phyloP scores from a whole-genome alignment of 345 rosid genomes.

The Gynandropsis gynandra region DNA sequence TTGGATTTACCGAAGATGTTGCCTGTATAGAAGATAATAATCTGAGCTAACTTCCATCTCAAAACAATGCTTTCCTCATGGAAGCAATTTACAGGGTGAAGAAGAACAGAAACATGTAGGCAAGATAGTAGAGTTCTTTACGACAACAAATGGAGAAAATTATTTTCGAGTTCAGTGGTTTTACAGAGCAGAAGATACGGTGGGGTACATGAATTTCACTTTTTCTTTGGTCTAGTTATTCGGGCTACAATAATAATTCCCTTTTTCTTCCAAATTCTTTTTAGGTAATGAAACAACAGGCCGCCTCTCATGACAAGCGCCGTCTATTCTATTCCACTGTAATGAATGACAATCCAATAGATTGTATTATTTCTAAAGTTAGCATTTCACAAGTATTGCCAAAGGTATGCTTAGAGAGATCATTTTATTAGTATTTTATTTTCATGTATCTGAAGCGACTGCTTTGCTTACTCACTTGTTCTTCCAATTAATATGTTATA shows the following conservation, averaged over 20 bases:
- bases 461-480: not conserved
- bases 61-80: constrained; percentile 14
- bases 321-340: constrained; percentile 85
- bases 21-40: not conserved
- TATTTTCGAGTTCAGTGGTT: constrained; percentile 94
- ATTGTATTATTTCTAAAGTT: constrained; percentile 75
- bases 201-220: constrained; percentile 30
- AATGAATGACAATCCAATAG: constrained; percentile 83
- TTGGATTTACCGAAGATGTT: constrained; percentile 7
- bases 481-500: not conserved
- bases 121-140: constrained; percentile 71
- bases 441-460: not conserved
- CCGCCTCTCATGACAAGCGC: constrained; percentile 53
- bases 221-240: constrained; percentile 17
- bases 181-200: constrained; percentile 90
- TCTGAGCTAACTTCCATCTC: constrained; percentile 10
- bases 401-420: constrained; percentile 39
- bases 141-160: constrained; percentile 55
- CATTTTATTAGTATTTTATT: not conserved
- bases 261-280: constrained; percentile 13
- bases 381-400: constrained; percentile 43
- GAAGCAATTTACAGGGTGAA: constrained; percentile 50
- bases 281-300: constrained; percentile 64
- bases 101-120: constrained; percentile 55
- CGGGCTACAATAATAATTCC: constrained; percentile 11